Conservation (phyloP, 192 early-diverging fungal species). For the Coemansia sp. region DNA sequence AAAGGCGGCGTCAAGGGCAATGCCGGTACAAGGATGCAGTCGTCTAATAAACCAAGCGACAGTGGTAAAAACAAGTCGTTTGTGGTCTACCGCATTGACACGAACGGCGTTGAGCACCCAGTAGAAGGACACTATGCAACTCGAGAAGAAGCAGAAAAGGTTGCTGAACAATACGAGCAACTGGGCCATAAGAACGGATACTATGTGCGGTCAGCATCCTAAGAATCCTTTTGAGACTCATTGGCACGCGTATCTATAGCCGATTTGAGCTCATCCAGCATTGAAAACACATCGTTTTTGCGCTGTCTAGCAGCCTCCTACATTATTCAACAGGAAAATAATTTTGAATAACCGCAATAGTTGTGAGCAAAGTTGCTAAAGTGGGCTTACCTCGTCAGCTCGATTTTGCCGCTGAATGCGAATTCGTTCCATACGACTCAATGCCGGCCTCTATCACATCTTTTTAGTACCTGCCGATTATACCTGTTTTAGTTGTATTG, state of each 20-base stretch:
- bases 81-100: constrained; percentile 27
- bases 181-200: constrained; percentile 40
- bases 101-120: constrained; percentile 32
- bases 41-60: background rate
- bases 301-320: constrained; percentile 18
- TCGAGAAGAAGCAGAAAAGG: constrained; percentile 7
- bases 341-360: no score
- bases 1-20: background rate
- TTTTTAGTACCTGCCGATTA: background rate
- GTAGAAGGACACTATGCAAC: constrained; percentile 15
- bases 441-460: constrained; percentile 1
- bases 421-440: constrained; percentile 47
- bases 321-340: background rate
- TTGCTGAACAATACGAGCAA: constrained; percentile 22
- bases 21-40: background rate
- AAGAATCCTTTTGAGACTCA: background rate
- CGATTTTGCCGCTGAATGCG: constrained; percentile 24
- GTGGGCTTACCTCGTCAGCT: constrained; percentile 19
- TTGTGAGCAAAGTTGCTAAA: no score
- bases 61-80: background rate
- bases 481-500: background rate
- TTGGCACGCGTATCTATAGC: constrained; percentile 27
- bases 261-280: constrained; percentile 38
- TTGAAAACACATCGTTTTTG: constrained; percentile 22
- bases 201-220: constrained; percentile 13